Percentiles rank a stretch among this genome's conserved stretches.
Evolutionary conservation across 352 stramenopile genomes (phyloP).

Genomic region (Globisporangium carolinianum): DNA sequence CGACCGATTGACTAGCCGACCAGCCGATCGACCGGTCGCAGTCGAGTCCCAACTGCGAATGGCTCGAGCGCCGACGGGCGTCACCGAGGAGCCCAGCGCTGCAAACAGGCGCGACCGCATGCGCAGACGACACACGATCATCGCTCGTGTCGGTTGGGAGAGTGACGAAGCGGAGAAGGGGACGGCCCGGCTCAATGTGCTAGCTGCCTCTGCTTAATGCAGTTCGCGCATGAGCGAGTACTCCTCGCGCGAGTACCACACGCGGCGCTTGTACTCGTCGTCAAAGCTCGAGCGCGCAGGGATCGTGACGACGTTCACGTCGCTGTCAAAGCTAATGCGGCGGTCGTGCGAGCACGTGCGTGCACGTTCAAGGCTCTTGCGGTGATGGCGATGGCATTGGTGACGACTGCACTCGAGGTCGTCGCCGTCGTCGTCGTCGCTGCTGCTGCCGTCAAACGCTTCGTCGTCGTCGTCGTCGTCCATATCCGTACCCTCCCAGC

Average conservation of each 20-base stretch:
- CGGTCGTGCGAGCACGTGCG: conserved; percentile 63
- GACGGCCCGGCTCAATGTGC: no score
- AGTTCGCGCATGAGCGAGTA: conserved; percentile 45
- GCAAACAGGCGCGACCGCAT: no score
- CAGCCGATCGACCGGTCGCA: no score
- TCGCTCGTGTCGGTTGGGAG: no score
- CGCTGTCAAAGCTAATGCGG: conserved; percentile 72
- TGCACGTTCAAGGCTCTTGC: conserved; percentile 27
- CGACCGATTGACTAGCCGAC: no score
- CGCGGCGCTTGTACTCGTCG: conserved; percentile 63
- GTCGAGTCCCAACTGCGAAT: no score
- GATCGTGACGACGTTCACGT: conserved; percentile 69
- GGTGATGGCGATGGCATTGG: neutral
- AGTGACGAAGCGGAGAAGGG: no score
- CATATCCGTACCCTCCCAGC: conserved; percentile 44
- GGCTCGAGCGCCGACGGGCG: no score
- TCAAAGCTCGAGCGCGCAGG: conserved; percentile 64
- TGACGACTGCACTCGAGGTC: conserved; percentile 9
- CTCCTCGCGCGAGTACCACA: conserved; percentile 75
- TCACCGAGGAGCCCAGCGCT: no score
- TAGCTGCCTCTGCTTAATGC: conserved; percentile 1
- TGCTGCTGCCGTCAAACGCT: conserved; percentile 14
- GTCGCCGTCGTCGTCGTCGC: conserved; percentile 45
- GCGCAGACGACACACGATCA: no score
- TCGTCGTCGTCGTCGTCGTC: conserved; percentile 56